Conservation (phyloP, 352 stramenopile species). For the Chrysophaeum taylorii region DNA sequence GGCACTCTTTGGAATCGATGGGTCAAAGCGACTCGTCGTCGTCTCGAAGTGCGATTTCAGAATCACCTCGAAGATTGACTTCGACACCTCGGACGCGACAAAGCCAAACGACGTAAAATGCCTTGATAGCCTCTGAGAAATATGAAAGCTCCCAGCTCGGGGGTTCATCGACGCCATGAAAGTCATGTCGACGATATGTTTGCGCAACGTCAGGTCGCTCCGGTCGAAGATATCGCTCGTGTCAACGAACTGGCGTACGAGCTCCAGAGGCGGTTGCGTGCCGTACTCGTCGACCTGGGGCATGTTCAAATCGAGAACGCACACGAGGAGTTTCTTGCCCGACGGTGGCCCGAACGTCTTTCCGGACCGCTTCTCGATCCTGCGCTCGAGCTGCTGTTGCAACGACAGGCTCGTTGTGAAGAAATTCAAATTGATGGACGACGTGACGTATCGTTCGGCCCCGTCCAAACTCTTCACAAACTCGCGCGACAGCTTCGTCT, state of each 20-base stretch:
- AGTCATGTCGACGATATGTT: constrained; percentile 70
- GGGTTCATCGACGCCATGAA: constrained; percentile 76
- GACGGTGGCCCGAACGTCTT: constrained; percentile 63
- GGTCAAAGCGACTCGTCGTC: constrained; percentile 28
- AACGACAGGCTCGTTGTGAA: constrained; percentile 67
- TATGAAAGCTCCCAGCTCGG: constrained; percentile 67
- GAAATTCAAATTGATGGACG: constrained; percentile 63
- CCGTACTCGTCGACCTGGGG: constrained; percentile 67
- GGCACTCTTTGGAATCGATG: constrained; percentile 31
- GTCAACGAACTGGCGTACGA: constrained; percentile 78
- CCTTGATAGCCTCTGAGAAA: constrained; percentile 69
- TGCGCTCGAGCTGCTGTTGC: constrained; percentile 60
- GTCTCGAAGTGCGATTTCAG: constrained; percentile 30
- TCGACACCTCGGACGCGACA: constrained; percentile 43
- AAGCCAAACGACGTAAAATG: constrained; percentile 71
- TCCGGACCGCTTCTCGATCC: constrained; percentile 68
- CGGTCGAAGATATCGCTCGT: constrained; percentile 78
- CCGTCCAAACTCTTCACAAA: constrained; percentile 62
- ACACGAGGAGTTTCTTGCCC: constrained; percentile 67
- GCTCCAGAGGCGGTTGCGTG: constrained; percentile 69
- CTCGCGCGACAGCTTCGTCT: constrained; percentile 60
- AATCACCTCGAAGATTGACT: constrained; percentile 43
- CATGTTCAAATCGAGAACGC: constrained; percentile 79
- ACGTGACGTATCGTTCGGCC: constrained; percentile 50
- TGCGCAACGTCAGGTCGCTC: constrained; percentile 65